Base-by-base conservation (phyloP, 306 rosid species). In the Clitoria ternatea region DNA sequence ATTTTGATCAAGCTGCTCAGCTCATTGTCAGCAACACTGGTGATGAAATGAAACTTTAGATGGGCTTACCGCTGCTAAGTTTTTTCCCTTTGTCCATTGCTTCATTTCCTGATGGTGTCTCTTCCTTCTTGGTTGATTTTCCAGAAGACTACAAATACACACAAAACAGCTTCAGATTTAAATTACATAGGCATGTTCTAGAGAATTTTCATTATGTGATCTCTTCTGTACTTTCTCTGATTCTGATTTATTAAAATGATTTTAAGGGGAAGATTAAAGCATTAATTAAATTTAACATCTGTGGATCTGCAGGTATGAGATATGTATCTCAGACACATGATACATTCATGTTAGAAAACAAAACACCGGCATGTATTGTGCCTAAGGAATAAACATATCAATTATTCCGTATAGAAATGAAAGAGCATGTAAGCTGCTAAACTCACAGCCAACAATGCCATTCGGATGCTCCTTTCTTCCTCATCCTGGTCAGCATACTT, bases 371-470 rank as follows among this genome's bases (percentile, higher is more conserved):
- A 68, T 55, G 3, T 53, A 35, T 12, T 5, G 6, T 19, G 45
- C 68, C 47, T 18, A 54, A 62, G 70, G 72, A 61, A 37, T 63
- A 43, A 24, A 55, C 9, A 66, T 29, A 66, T 32, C 26, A 11
- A 45, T 35, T 27, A 47, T 64, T 26, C 47, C 53, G 39, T 37
- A 62, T 8, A 23, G 69, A 59, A 14, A 49, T 27, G 23, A 48
- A 45, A 8, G 55, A 43, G 61, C 17, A 33, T 7, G 50, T 54
- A 76, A 63, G 62, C 63, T 55, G 60, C 45, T 69, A 69, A 72
- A 87, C 99, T 91, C 82, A 94, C 97, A 70, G 99, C 99, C 81
- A 94, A 81, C 80, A 94, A 89, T 54, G 99, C 87, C 99, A 94
- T 91, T 30, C 97, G 89, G 45, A 94, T 89, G 78, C 80, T 80